Conservation (phyloP, 179 eudicot genomes). For the Beta macrorhiza region DNA sequence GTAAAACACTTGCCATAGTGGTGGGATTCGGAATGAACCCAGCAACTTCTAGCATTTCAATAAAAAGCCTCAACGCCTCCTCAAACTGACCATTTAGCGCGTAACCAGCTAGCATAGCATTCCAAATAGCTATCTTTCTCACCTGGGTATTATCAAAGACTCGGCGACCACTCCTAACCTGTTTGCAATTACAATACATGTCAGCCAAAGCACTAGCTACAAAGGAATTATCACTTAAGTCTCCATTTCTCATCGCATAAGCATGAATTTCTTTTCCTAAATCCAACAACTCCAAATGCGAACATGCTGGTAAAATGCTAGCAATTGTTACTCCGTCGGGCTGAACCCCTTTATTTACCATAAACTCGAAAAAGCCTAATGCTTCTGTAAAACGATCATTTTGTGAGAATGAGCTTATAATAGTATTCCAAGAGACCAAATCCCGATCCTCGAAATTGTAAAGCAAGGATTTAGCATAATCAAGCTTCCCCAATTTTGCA, state of each 20-base stretch:
- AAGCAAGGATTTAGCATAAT: constrained; percentile 48
- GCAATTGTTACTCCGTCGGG: constrained; percentile 62
- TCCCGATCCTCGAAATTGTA: constrained; percentile 44
- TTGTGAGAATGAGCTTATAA: constrained; percentile 57
- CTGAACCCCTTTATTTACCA: constrained; percentile 41
- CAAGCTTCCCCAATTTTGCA: constrained; percentile 49
- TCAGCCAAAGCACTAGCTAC: constrained; percentile 47
- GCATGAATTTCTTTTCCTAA: constrained; percentile 49
- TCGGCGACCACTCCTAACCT: constrained; percentile 23
- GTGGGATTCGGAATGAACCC: constrained; percentile 40
- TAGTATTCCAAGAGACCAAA: constrained; percentile 64
- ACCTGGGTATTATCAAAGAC: constrained; percentile 25
- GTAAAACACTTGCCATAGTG: constrained; percentile 45
- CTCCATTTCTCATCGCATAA: constrained; percentile 32
- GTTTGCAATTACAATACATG: constrained; percentile 52
- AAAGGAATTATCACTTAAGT: constrained; percentile 36
- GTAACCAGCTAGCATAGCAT: constrained; percentile 49
- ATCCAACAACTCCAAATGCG: constrained; percentile 47
- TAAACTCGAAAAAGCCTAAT: constrained; percentile 42
- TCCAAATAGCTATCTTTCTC: constrained; percentile 41
- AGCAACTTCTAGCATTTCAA: constrained; percentile 35
- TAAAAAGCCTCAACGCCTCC: constrained; percentile 40
- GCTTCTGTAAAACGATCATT: constrained; percentile 51
- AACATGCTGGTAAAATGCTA: constrained; percentile 57
- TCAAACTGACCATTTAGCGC: constrained; percentile 39